phyloP scores from a whole-genome alignment of 257 asterid genomes.

The Solanum virginianum region DNA sequence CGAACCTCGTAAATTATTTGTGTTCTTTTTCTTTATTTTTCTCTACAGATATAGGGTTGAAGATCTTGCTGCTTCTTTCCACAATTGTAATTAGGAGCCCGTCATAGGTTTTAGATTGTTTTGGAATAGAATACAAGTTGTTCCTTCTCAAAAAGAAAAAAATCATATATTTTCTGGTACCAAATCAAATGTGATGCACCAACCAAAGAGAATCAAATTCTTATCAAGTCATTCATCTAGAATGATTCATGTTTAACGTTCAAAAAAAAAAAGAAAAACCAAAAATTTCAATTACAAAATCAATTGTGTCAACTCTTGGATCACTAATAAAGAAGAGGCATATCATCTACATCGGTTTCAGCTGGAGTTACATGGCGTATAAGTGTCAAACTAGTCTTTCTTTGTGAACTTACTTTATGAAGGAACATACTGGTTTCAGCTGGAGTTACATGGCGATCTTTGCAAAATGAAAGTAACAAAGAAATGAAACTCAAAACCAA shows the following conservation, averaged over 20 bases:
- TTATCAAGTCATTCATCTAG: background rate
- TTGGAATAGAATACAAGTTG: too few species aligned
- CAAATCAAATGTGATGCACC: background rate
- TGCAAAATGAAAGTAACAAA: background rate
- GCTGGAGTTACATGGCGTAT: background rate
- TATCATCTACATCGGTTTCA: background rate
- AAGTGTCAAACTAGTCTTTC: too few species aligned
- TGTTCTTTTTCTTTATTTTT: too few species aligned
- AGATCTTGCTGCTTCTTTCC: too few species aligned
- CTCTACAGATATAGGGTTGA: too few species aligned
- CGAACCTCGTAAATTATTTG: too few species aligned
- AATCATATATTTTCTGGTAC: background rate
- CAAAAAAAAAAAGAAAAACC: background rate
- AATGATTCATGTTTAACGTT: background rate
- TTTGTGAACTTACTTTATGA: too few species aligned
- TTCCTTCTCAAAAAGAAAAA: too few species aligned
- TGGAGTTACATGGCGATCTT: background rate
- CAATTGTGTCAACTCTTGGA: background rate
- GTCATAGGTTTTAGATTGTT: too few species aligned
- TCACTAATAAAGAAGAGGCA: background rate
- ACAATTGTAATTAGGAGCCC: too few species aligned
- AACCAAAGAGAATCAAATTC: background rate
- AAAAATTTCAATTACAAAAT: background rate
- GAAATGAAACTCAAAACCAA: background rate
- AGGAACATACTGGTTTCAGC: background rate